Percentiles rank a stretch among this genome's conserved stretches.
phyloP scores from a whole-genome alignment of 345 rosid species.

The Eucalyptus curtisii region DNA sequence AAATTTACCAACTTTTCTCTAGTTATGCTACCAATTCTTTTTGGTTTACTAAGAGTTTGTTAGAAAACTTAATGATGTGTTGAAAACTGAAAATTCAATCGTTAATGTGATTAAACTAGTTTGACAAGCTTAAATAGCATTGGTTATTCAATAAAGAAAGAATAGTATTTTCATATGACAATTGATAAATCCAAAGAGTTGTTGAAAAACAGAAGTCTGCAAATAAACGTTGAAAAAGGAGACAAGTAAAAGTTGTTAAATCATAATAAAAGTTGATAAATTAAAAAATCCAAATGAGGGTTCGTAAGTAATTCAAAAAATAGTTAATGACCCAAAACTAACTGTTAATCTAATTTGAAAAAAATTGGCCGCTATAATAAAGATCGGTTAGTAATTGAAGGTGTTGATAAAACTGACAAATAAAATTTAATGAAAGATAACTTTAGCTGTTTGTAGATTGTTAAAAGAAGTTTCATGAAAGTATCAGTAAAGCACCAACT shows the following conservation, averaged over 20 bases:
- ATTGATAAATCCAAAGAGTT: neutral
- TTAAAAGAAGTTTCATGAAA: neutral
- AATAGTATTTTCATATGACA: neutral
- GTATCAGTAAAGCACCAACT: fast-evolving
- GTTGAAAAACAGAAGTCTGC: neutral
- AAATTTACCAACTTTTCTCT: neutral
- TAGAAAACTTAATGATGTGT: neutral
- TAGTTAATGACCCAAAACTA: neutral
- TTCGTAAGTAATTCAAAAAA: neutral
- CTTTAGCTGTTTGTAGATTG: neutral
- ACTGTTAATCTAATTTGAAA: neutral
- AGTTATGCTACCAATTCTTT: neutral
- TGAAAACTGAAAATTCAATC: neutral
- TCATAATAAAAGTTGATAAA: too few relatives aligned
- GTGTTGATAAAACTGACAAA: neutral
- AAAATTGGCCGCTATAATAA: fast-evolving
- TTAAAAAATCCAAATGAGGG: neutral
- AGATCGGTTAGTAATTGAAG: neutral
- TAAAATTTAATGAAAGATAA: neutral
- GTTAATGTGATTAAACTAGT: neutral
- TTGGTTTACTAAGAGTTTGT: neutral
- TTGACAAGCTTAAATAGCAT: neutral
- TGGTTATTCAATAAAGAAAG: neutral
- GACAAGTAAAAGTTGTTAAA: neutral
- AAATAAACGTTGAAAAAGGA: neutral